These are phyloP conservation scores for Prinsepia uniflora DNA, from an alignment of 306 rosid species.

Conservation along the genomic window DNA sequence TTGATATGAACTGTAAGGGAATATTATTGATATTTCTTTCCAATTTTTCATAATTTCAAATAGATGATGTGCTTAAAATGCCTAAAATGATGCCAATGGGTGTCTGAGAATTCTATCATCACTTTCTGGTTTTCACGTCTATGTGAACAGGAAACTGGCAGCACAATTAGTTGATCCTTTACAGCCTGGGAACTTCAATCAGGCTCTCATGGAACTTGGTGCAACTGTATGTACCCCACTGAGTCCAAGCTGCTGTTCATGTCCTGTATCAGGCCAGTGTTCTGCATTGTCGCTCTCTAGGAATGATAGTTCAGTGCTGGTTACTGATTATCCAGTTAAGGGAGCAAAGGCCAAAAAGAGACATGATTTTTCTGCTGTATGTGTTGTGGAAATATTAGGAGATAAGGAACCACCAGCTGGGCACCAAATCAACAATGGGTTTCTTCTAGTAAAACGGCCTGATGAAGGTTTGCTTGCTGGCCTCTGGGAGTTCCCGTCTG, in stretches of 20 bases:
- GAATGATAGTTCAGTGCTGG: conserved; percentile 44
- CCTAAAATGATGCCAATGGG: neutral
- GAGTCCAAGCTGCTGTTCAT: conserved; percentile 70
- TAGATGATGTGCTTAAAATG: neutral
- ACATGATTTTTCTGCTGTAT: conserved; percentile 64
- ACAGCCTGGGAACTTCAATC: conserved; percentile 91
- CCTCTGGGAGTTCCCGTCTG: conserved; percentile 96
- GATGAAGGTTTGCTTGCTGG: conserved; percentile 93
- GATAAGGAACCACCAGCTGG: conserved; percentile 28
- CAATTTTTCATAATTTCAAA: neutral
- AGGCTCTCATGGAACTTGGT: conserved; percentile 96
- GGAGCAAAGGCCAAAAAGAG: conserved; percentile 57
- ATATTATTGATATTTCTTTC: neutral
- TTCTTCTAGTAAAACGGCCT: conserved; percentile 83
- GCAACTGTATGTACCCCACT: conserved; percentile 74
- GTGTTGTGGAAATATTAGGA: conserved; percentile 65
- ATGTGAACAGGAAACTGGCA: conserved; percentile 60
- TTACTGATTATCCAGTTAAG: conserved; percentile 80
- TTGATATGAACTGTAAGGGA: neutral
- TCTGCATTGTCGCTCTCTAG: conserved; percentile 51
- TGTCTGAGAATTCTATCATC: neutral
- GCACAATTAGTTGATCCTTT: conserved; percentile 76
- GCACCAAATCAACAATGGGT: conserved; percentile 39
- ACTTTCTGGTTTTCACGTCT: neutral
- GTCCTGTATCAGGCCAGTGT: conserved; percentile 75